Conservation (phyloP, 2,329 filamentous ascomycete species). For the Stagonosporopsis chrysanthemi region DNA sequence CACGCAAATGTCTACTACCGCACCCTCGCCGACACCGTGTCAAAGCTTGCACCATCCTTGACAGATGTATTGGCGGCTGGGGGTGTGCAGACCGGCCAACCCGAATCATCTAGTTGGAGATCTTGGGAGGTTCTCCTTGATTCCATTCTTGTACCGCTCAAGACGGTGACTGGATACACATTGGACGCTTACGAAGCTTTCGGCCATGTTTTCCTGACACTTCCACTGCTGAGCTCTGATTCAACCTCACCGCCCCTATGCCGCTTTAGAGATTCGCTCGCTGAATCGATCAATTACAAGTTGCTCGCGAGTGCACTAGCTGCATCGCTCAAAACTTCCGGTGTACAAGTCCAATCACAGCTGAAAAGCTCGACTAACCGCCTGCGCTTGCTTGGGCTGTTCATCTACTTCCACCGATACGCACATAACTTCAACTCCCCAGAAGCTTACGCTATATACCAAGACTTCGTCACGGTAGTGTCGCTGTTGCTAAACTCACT, state of each 20-base stretch:
- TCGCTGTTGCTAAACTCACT: constrained; percentile 64
- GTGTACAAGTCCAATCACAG: constrained; percentile 35
- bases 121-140: constrained; percentile 28
- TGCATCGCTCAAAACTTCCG: constrained; percentile 36
- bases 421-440: constrained; percentile 52
- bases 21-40: constrained; percentile 38
- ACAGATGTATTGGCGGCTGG: background rate
- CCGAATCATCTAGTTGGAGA: constrained; percentile 3
- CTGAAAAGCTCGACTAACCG: constrained; percentile 52
- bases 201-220: constrained; percentile 54
- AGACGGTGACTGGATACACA: constrained; percentile 44
- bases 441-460: constrained; percentile 55
- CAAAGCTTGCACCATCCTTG: constrained; percentile 21
- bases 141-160: constrained; percentile 41
- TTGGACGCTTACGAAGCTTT: constrained; percentile 50
- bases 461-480: constrained; percentile 63
- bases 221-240: constrained; percentile 43
- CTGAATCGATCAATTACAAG: constrained; percentile 60
- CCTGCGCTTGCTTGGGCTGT: constrained; percentile 65
- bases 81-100: background rate
- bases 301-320: constrained; percentile 48
- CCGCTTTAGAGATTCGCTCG: constrained; percentile 49
- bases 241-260: constrained; percentile 30
- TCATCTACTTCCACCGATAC: constrained; percentile 65
- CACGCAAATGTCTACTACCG: constrained; percentile 43